Evolutionary conservation across 148 eudicot genomes (phyloP).

Genomic region (Amaranthus hypochondriacus): DNA sequence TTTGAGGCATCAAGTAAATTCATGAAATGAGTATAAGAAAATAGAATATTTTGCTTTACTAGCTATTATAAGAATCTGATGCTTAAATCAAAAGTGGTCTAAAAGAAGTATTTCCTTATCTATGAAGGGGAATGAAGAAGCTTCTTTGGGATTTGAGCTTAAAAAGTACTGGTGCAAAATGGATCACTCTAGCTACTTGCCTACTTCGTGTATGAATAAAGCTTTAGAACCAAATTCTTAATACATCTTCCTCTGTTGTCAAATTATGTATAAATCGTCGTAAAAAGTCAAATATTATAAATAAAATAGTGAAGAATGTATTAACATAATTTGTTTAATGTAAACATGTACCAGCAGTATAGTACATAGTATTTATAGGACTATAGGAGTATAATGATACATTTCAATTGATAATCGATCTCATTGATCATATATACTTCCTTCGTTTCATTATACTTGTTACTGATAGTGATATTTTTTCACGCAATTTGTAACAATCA

Average conservation of each 20-base stretch:
- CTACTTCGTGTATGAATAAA: not conserved
- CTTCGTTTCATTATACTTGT: no score
- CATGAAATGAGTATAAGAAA: no score
- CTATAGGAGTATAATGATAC: no score
- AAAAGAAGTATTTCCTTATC: not conserved
- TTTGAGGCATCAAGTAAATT: constrained; percentile 32
- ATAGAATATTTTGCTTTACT: constrained; percentile 20
- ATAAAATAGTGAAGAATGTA: not conserved
- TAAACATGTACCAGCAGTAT: no score
- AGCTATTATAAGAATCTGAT: constrained; percentile 52
- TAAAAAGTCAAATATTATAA: not conserved
- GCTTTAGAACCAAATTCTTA: not conserved
- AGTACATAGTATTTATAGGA: no score
- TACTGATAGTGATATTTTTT: no score
- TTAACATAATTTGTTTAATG: no score
- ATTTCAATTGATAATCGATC: no score
- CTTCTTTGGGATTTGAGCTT: constrained; percentile 37
- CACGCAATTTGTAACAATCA: no score
- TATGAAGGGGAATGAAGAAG: constrained; percentile 33
- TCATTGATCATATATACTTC: no score
- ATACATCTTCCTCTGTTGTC: not conserved
- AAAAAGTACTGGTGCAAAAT: constrained; percentile 17
- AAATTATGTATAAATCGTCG: not conserved
- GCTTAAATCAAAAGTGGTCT: constrained; percentile 21
- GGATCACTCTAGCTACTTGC: not conserved